Evolutionary conservation across 176 grass and related monocot species (phyloP), one percentile per base, ranked within the genome.

Genomic region (Typha latifolia): DNA sequence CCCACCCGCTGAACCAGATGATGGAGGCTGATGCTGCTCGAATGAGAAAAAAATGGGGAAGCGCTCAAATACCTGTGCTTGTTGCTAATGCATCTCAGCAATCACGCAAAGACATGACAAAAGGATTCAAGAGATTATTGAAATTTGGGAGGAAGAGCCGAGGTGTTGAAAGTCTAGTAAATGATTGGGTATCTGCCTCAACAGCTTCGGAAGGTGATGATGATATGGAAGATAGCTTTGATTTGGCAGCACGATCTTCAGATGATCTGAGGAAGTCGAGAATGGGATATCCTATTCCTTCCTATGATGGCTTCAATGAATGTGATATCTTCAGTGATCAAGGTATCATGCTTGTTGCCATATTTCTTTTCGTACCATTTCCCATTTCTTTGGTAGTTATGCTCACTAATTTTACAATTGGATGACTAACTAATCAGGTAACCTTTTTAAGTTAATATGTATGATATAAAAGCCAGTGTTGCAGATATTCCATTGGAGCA

Each of bases 141-240:
- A 93, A 99, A 85, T 99, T 99, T 82, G 89, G 89, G 65, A 90
- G 89, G 81, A 99, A 99, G 64, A 93, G 51, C 62, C 82, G 83
- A 47, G 89, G 75, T 16, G 80, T 74, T 18, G 83, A 86, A 73
- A 85, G 82, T 78, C 70, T 78, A 79, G 51, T 82, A 70, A 88
- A 85, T 79, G 89, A 93, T 79, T 99, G 94, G 86, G 89, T 99
- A 47, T 99, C 94, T 63, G 88, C 85, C 72, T 97, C 85, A 70
- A 99, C 94, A 74, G 82, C 94, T 62, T 99, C 94, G 37, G 94
- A 99, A 79, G 91, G 89, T 27, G 94, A 93, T 59, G 94, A 99
- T 83, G 89, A 93, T 53, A 78, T 81, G 62, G 83, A 86, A 59
- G 94, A 93, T 75, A 84, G 66, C 50, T 81, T 81, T 48, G 86